phyloP scores from a whole-genome alignment of 208 protist species.

The Borovskyia barvae region DNA sequence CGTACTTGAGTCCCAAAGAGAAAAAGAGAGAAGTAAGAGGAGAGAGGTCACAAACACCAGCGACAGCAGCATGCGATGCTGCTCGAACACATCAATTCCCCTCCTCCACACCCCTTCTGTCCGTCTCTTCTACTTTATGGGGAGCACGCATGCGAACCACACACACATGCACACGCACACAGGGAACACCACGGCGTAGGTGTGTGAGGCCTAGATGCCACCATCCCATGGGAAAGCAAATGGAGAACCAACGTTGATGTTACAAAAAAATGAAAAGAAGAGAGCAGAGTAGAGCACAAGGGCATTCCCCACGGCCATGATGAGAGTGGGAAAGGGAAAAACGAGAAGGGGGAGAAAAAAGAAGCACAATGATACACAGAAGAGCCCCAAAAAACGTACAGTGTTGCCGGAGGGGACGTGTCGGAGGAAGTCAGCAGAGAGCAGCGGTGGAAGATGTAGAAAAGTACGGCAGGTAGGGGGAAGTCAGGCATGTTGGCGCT shows the following conservation, averaged over 20 bases:
- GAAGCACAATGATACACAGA: neutral
- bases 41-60: neutral
- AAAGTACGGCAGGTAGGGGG: too few relatives aligned
- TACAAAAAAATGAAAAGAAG: neutral
- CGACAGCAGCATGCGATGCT: neutral
- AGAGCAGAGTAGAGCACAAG: neutral
- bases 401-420: neutral
- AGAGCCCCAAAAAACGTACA: neutral
- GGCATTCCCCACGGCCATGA: too few relatives aligned
- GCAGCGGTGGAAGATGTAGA: too few relatives aligned
- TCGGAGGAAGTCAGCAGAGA: neutral
- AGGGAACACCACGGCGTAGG: too few relatives aligned
- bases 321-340: slow-evolving; percentile 5
- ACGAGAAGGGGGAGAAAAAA: slow-evolving; percentile 4
- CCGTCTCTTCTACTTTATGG: too few relatives aligned
- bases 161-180: too few relatives aligned
- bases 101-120: too few relatives aligned
- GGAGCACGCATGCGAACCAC: too few relatives aligned
- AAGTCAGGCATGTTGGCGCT: too few relatives aligned
- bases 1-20: neutral
- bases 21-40: neutral
- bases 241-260: neutral
- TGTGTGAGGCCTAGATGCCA: too few relatives aligned
- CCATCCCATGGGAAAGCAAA: too few relatives aligned
- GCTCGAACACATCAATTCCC: too few relatives aligned